Evolutionary conservation across 768 basidiomycete species (phyloP), one percentile per base, ranked within the genome.

Genomic region (Tephrocybe sp.): DNA sequence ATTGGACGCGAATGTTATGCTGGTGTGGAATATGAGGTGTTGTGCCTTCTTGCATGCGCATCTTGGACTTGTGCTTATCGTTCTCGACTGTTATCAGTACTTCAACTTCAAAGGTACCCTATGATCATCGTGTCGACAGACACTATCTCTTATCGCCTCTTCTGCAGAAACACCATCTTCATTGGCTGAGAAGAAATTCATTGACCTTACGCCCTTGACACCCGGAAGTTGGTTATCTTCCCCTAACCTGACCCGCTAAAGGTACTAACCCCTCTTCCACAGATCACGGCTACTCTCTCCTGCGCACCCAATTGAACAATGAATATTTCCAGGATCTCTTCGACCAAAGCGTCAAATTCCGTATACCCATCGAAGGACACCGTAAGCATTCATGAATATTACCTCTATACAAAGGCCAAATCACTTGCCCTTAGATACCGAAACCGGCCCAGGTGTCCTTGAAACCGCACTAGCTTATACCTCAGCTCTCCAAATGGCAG

Each of bases 261-360:
- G 12, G 4, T 13, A 13, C 19, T 18, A 21, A 42, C 11, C 16
- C 12, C 9, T 32, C 47, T 34, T 22, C 52, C 18, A 4, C 18
- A 98, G 94, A 96, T 89, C 97, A 98, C 59, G 97, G 97, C 4
- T 98, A 98, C 64, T 97, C 94, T 4, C 76, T 98, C 27, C 78
- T 99, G 4, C 78, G 95, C 32, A 92, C 94, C 0, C 91, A 95
- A 35, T 73, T 96, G 26, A 96, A 98, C 67, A 84, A 83, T 49
- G 83, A 78, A 12, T 99, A 95, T 66, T 98, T 98, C 67, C 80
- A 85, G 53, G 92, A 87, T 27, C 70, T 99, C 22, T 97, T 92
- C 61, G 88, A 98, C 63, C 71, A 80, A 58, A 82, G 82, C 44
- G 58, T 70, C 25, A 72, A 73, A 38, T 97, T 98, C 60, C 84